These are phyloP conservation scores for Puccinia novopanici DNA, from an alignment of 1,284 basidiomycete species.

Conservation along the genomic window DNA sequence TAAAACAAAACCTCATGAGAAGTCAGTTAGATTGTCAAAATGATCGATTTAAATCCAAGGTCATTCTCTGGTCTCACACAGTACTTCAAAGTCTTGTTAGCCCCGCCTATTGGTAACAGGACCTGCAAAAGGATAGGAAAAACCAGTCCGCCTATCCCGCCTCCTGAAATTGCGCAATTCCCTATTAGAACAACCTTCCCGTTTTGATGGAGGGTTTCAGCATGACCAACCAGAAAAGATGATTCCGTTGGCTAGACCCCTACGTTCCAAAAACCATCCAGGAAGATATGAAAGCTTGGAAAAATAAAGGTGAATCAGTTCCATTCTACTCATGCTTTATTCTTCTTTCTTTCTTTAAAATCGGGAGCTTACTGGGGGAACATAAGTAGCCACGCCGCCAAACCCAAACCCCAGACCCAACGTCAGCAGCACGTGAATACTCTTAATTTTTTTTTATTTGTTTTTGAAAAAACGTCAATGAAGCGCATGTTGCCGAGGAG, in stretches of 20 bases:
- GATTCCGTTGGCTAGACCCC: constrained; percentile 45
- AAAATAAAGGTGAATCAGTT: not conserved
- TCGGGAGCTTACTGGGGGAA: constrained; percentile 25
- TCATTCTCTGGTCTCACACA: constrained; percentile 5
- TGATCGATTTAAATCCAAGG: not conserved
- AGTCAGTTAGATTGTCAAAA: not conserved
- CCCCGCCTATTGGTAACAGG: constrained; percentile 24
- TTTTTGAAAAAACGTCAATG: not conserved
- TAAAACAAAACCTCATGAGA: not conserved
- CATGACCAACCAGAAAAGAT: constrained; percentile 43
- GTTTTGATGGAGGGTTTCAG: not conserved
- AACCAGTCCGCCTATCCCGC: constrained; percentile 39
- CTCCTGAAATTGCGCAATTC: constrained; percentile 17
- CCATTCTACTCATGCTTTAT: not conserved
- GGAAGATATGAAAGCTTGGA: constrained; percentile 44
- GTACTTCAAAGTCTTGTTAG: constrained; percentile 24
- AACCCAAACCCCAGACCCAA: constrained; percentile 44
- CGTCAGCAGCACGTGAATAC: constrained; percentile 42
- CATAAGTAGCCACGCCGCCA: constrained; percentile 42
- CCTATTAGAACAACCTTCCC: not conserved
- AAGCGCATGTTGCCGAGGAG: not conserved
- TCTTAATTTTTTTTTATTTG: constrained; percentile 15
- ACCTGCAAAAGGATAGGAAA: constrained; percentile 40
- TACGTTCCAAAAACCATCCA: constrained; percentile 37
- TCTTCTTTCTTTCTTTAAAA: not conserved